Evolutionary conservation across 73 alveolate genomes (phyloP).

Genomic region (Diophrys appendiculata): DNA sequence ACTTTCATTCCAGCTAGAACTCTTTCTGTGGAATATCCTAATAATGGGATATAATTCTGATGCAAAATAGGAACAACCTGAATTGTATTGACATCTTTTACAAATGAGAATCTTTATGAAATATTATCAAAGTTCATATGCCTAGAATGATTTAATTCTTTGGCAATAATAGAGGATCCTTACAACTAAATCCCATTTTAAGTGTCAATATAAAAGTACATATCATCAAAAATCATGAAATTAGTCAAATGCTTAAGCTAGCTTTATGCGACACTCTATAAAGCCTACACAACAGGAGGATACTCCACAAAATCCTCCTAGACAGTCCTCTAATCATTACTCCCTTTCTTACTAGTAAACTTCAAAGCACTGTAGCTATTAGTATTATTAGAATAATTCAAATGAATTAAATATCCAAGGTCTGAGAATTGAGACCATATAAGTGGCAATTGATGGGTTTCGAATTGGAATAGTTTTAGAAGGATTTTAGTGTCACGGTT

Average conservation of each 20-base stretch:
- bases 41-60: neutral
- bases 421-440: neutral
- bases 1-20: neutral
- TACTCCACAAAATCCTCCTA: too few relatives aligned
- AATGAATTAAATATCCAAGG: neutral
- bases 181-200: neutral
- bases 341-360: too few relatives aligned
- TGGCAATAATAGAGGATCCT: neutral
- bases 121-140: neutral
- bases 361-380: too few relatives aligned
- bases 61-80: neutral
- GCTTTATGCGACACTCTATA: too few relatives aligned
- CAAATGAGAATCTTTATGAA: neutral
- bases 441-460: neutral
- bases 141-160: neutral
- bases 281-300: too few relatives aligned
- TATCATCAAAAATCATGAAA: neutral
- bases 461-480: neutral
- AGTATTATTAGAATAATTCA: too few relatives aligned
- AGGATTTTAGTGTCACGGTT: neutral
- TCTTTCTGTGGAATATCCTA: neutral
- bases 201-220: neutral
- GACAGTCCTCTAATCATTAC: too few relatives aligned
- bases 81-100: neutral
- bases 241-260: too few relatives aligned